phyloP scores from a whole-genome alignment of 345 rosid genomes.

The Populus alba region DNA sequence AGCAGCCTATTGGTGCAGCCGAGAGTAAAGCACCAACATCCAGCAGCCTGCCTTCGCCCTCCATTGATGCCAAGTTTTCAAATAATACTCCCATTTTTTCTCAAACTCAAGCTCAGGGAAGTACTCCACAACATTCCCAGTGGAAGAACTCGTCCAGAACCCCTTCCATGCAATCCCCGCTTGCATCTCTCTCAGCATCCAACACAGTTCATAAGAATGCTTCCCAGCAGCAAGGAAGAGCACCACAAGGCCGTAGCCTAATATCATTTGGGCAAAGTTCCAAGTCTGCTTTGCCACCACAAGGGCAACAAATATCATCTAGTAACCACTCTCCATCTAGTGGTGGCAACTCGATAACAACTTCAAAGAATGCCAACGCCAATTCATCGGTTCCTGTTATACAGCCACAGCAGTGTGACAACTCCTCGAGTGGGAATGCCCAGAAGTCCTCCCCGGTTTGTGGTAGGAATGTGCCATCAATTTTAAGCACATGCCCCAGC shows the following conservation, averaged over 20 bases:
- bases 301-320: slow-evolving; percentile 34
- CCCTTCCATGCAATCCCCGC: background rate
- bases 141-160: slow-evolving; percentile 38
- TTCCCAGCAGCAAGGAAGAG: slow-evolving; percentile 41
- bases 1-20: slow-evolving; percentile 26
- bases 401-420: slow-evolving; percentile 36
- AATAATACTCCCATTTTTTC: slow-evolving; percentile 16
- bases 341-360: slow-evolving; percentile 31
- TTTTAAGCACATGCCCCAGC: slow-evolving; percentile 41
- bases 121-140: slow-evolving; percentile 29
- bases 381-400: slow-evolving; percentile 23
- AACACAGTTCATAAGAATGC: slow-evolving; percentile 29
- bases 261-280: slow-evolving; percentile 46
- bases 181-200: slow-evolving; percentile 13
- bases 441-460: slow-evolving; percentile 56
- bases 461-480: slow-evolving; percentile 56
- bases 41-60: slow-evolving; percentile 20
- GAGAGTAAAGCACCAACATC: slow-evolving; percentile 30
- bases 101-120: slow-evolving; percentile 25
- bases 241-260: slow-evolving; percentile 43
- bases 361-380: slow-evolving; percentile 28
- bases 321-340: slow-evolving; percentile 29
- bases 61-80: slow-evolving; percentile 18
- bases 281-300: slow-evolving; percentile 22
- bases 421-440: slow-evolving; percentile 26